A percentile compares a stretch with the other conserved stretches of the same genome.
phyloP scores from a whole-genome alignment of 1,284 basidiomycete species.

The Trichosporon sp. region DNA sequence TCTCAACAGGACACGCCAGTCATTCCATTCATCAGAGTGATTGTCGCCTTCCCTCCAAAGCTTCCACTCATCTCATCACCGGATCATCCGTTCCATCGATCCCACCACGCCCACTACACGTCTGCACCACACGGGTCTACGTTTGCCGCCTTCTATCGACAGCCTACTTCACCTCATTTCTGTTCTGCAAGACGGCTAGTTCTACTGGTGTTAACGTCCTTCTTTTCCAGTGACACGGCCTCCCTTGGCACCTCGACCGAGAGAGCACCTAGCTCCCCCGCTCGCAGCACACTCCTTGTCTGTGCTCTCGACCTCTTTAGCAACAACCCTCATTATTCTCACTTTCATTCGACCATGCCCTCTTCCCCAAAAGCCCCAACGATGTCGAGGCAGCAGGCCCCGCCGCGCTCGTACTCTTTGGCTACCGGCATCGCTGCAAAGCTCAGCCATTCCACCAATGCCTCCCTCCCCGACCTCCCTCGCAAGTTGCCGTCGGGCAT shows the following conservation, averaged over 20 bases:
- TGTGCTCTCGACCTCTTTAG: conserved; percentile 9
- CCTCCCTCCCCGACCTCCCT: conserved; percentile 11
- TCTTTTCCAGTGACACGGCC: conserved; percentile 4
- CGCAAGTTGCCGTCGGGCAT: not conserved
- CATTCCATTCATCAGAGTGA: conserved; percentile 3
- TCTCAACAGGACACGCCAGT: not conserved
- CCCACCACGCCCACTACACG: not conserved
- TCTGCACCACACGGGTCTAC: not conserved
- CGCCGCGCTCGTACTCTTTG: conserved; percentile 15
- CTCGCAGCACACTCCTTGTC: conserved; percentile 17
- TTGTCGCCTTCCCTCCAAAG: conserved; percentile 13
- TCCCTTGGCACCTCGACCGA: not conserved
- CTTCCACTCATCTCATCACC: not conserved
- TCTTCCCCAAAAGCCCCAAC: not conserved
- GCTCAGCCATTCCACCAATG: not conserved
- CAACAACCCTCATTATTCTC: conserved; percentile 11
- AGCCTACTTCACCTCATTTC: not conserved
- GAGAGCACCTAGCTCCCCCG: conserved; percentile 18
- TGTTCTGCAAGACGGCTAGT: not conserved
- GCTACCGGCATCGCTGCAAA: conserved; percentile 3
- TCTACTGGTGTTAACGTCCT: not conserved
- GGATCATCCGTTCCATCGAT: not conserved
- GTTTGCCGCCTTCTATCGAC: not conserved
- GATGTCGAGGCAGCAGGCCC: conserved; percentile 9
- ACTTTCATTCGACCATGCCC: conserved; percentile 17